These are phyloP conservation scores for Apostasia shenzhenica DNA, from an alignment of 106 monocot species.

Conservation along the genomic window DNA sequence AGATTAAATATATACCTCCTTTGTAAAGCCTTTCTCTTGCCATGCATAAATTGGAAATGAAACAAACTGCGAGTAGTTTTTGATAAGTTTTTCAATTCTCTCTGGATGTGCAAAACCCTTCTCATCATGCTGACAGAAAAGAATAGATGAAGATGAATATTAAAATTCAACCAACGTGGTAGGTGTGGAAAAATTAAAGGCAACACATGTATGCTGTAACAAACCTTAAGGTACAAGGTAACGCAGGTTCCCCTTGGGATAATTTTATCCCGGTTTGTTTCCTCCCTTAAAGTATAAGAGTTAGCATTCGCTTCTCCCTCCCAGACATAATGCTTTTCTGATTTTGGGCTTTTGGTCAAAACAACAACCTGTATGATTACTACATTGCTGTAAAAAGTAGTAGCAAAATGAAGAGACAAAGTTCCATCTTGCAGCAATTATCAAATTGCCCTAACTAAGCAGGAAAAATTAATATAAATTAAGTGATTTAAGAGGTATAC, in stretches of 20 bases:
- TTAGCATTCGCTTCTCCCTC: slow-evolving; percentile 80
- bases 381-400: not conserved
- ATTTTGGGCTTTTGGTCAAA: slow-evolving; percentile 90
- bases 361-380: slow-evolving; percentile 56
- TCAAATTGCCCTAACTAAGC: too few species aligned
- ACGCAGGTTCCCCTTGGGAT: slow-evolving; percentile 84
- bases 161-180: not conserved
- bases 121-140: slow-evolving; percentile 58
- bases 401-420: not conserved
- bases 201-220: not conserved
- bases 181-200: not conserved
- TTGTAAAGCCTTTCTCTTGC: slow-evolving; percentile 95
- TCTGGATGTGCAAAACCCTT: slow-evolving; percentile 95
- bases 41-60: slow-evolving; percentile 95
- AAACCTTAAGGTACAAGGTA: slow-evolving; percentile 89
- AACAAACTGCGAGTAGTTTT: slow-evolving; percentile 99
- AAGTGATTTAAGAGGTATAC: slow-evolving; percentile 19
- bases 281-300: slow-evolving; percentile 83
- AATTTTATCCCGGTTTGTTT: slow-evolving; percentile 67
- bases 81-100: slow-evolving; percentile 87
- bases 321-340: slow-evolving; percentile 96
- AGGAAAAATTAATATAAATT: too few species aligned
- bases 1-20: slow-evolving; percentile 50
- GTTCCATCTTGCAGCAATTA: not conserved
- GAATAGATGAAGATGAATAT: slow-evolving; percentile 3